Evolutionary conservation across 2,329 filamentous ascomycete genomes (phyloP), one percentile per base, ranked within the genome.

Genomic region (Exophiala bonariae): DNA sequence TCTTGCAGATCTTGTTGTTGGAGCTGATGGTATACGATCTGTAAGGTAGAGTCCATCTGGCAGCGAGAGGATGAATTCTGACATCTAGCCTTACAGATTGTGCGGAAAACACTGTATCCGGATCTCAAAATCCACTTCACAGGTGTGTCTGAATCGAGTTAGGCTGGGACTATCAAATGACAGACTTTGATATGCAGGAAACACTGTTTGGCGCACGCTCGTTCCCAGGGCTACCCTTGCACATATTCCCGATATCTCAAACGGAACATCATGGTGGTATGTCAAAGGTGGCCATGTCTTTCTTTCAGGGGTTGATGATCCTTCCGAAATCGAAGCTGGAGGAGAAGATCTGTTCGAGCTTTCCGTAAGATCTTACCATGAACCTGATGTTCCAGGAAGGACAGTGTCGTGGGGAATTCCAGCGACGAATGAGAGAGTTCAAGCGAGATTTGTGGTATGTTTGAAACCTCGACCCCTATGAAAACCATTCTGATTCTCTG

Each of bases 1-100:
- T 1, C 67, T 68, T 20, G 80, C 84, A 60, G 81, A 86, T 49
- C 66, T 85, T n/a, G 71, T 86, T 41, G 60, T 86, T 36, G 83
- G 82, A 7, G 81, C 81, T 3, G 83, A 86, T 59, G 83, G 83
- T 4, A 86, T 87, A 57, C 82, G 83, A 13, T 87, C 83, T 0
- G 72, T 66, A 54, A 10, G 43, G n/a, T n/a, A n/a, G n/a, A n/a
- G n/a, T n/a, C n/a, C n/a, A n/a, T n/a, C n/a, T n/a, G n/a, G n/a
- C n/a, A n/a, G n/a, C n/a, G n/a, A n/a, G n/a, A n/a, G n/a, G n/a
- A n/a, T n/a, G n/a, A n/a, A n/a, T n/a, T n/a, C n/a, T n/a, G n/a
- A n/a, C n/a, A n/a, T n/a, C n/a, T n/a, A n/a, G n/a, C n/a, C n/a
- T n/a, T 30, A 13, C 13, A 73, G 72, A 61, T 67, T 14, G 67